Evolutionary conservation across 2,329 filamentous ascomycete genomes (phyloP).

Genomic region (Xylaria arbuscula): DNA sequence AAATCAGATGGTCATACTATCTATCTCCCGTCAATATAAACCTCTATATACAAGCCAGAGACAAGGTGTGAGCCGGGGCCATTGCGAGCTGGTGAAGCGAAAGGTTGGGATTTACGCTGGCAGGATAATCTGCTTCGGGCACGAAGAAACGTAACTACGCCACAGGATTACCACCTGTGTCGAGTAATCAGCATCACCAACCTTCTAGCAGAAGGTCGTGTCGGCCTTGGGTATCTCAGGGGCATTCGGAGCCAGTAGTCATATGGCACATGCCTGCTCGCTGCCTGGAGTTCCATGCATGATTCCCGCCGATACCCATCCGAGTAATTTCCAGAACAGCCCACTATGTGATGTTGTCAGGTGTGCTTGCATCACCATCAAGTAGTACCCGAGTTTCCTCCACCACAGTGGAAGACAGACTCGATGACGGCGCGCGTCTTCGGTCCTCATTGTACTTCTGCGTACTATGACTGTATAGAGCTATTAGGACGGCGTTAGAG

Average conservation of each 20-base stretch:
- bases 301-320: constrained; percentile 2
- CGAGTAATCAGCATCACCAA: neutral
- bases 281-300: neutral
- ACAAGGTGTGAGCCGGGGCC: neutral
- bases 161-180: neutral
- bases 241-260: constrained; percentile 8
- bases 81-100: neutral
- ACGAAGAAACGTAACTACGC: neutral
- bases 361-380: constrained; percentile 10
- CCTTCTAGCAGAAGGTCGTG: neutral
- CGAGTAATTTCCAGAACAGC: constrained; percentile 4
- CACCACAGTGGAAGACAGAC: neutral
- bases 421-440: neutral
- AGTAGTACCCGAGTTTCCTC: constrained; percentile 7
- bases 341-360: constrained; percentile 12
- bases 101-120: neutral
- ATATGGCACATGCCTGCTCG: constrained; percentile 12
- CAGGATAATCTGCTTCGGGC: neutral
- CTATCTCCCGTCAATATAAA: neutral
- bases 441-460: neutral
- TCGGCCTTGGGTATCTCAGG: neutral
- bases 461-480: neutral
- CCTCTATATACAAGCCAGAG: neutral
- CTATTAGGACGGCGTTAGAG: neutral
- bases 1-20: constrained; percentile 4